A percentile compares a stretch with the other conserved stretches of the same genome.
These are phyloP conservation scores for Forsythia viridissima DNA, from an alignment of 257 asterid genomes.

Conservation along the genomic window DNA sequence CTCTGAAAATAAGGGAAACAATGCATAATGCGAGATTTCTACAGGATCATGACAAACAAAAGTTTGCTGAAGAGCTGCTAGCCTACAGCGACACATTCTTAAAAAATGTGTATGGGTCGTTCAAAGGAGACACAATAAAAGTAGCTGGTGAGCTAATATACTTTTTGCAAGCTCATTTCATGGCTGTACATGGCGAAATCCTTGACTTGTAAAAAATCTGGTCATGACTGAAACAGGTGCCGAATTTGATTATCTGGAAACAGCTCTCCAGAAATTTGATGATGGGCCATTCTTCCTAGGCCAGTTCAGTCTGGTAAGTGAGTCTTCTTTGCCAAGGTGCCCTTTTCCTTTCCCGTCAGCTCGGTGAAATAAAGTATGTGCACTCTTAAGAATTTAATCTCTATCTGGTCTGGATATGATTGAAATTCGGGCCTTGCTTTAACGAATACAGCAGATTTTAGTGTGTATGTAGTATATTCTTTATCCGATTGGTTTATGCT, in stretches of 20 bases:
- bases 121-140: conserved; percentile 47
- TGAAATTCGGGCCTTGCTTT: neutral
- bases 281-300: conserved; percentile 75
- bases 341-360: neutral
- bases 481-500: neutral
- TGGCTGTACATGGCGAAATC: neutral
- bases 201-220: neutral
- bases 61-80: conserved; percentile 53
- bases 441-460: neutral
- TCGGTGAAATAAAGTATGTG: neutral
- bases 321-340: neutral
- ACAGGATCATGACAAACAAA: conserved; percentile 47
- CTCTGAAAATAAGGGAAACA: neutral
- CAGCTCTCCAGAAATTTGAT: conserved; percentile 50
- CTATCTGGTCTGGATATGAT: neutral
- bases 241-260: conserved; percentile 59
- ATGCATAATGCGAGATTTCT: conserved; percentile 9
- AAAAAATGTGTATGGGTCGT: conserved; percentile 30
- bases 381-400: neutral
- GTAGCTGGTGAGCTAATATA: conserved; percentile 39
- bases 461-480: neutral
- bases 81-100: conserved; percentile 36
- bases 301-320: conserved; percentile 58
- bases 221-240: conserved; percentile 37
- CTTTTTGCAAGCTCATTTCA: conserved; percentile 5